phyloP scores from a whole-genome alignment of 768 basidiomycete species.

The Lentinus brumalis region DNA sequence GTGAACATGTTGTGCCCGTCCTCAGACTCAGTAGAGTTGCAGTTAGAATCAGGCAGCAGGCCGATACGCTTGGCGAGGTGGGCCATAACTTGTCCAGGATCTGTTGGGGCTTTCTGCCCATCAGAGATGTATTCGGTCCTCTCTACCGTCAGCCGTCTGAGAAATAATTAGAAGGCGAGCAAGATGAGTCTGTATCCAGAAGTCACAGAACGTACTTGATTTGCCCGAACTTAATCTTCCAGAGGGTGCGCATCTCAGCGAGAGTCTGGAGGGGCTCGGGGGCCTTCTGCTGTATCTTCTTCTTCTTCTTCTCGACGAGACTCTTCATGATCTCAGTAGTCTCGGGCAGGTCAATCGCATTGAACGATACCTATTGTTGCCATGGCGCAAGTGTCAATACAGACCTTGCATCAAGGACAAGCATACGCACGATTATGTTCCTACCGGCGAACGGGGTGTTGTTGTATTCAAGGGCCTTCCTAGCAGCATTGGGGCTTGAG shows the following conservation, averaged over 20 bases:
- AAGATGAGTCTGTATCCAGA: too few relatives aligned
- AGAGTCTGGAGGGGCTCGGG: too few relatives aligned
- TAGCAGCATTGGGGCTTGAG: conserved; percentile 35
- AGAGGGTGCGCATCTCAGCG: background rate
- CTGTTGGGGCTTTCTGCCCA: background rate
- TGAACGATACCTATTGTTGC: conserved; percentile 16
- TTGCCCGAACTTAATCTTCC: conserved; percentile 12
- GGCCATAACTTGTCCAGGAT: background rate
- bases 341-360: conserved; percentile 37
- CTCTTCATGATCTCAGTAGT: conserved; percentile 5
- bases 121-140: conserved; percentile 13
- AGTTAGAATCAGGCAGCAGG: background rate
- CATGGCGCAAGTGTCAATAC: background rate
- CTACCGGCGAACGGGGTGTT: conserved; percentile 39
- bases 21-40: too few relatives aligned
- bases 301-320: conserved; percentile 1
- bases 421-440: conserved; percentile 41
- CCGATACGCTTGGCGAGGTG: conserved; percentile 4
- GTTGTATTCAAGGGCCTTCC: conserved; percentile 44
- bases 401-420: background rate
- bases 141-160: conserved; percentile 14
- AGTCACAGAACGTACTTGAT: conserved; percentile 5
- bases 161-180: background rate
- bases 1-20: too few relatives aligned
- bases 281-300: background rate